These are phyloP conservation scores for Talaromyces sp. DNA, from an alignment of 2,329 filamentous ascomycete species.

Conservation along the genomic window DNA sequence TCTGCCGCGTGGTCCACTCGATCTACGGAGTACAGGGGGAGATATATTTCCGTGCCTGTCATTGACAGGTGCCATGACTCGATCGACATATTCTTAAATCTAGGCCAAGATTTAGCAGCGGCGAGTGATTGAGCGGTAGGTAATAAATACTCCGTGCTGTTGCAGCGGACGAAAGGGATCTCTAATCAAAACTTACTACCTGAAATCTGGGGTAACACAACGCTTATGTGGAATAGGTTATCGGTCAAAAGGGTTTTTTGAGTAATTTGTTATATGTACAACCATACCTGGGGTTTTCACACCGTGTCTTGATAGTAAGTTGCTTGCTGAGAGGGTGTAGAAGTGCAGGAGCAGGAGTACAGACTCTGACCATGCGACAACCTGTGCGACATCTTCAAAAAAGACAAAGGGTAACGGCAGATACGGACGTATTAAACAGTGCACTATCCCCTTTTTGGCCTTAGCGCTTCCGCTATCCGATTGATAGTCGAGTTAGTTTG, in stretches of 20 bases:
- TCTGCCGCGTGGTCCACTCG: neutral
- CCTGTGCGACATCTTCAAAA: neutral
- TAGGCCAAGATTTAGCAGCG: too few relatives aligned
- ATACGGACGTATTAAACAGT: neutral
- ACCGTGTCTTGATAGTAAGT: neutral
- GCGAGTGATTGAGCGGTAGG: neutral
- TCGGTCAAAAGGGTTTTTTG: neutral
- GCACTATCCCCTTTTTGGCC: neutral
- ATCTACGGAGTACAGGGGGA: neutral
- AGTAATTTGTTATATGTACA: neutral
- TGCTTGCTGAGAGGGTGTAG: neutral
- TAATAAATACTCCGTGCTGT: neutral
- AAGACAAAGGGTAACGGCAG: neutral
- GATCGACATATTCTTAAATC: neutral
- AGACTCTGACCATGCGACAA: neutral
- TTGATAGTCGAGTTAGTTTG: slow-evolving; percentile 4
- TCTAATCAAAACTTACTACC: neutral
- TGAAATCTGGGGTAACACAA: neutral
- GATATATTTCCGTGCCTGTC: neutral
- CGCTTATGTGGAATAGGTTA: neutral
- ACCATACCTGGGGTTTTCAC: neutral
- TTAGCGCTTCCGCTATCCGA: slow-evolving; percentile 2
- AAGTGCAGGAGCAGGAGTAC: neutral
- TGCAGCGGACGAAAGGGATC: neutral
- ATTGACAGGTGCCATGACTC: neutral